Evolutionary conservation across 495 filamentous ascomycete species (phyloP), one percentile per base, ranked within the genome.

Genomic region (Podospora didyma): DNA sequence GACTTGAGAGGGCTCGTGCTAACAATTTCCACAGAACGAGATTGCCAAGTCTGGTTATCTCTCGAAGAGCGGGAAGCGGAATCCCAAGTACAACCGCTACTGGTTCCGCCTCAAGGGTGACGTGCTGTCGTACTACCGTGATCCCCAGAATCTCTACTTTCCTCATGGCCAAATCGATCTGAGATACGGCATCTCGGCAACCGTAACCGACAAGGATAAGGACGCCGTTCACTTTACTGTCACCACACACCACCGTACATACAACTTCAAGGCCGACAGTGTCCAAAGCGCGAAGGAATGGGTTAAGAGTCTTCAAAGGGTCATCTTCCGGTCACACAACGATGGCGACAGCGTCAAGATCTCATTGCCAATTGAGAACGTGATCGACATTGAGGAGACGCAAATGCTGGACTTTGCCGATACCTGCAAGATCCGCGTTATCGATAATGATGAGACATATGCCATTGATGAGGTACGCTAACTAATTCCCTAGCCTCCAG

Each of bases 321-420:
- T 96, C 54, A 97, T 98, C 44, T 97, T 97, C 64, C 82, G 92
- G 49, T 92, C 92, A 0, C 91, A 93, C 70, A 98, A 98, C 64
- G 95, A 96, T 49, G 92, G 94, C 7, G 92, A 97, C 63, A 96
- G 92, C 65, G 89, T 98, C 67, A 98, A 98, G 74, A 92, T 98
- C 19, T 93, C 88, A 2, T 78, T 97, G 17, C 92, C 93, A 7
- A 86, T 95, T 19, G 82, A 86, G 46, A 96, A 93, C 62, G 80
- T 97, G 16, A 87, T 97, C 53, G 93, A 96, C 62, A 82, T 97
- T 49, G 95, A 98, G 69, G 89, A 96, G 61, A 93, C 86, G 51
- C 86, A 92, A 31, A 89, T 97, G 74, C 81, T 94, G 39, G 92
- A 96, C 51, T 90, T 94, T 72, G 90, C 92, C 20, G 90, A 97